Base-by-base conservation (phyloP, 805 yeast genomes). In the Saturnispora serradocipensis region DNA sequence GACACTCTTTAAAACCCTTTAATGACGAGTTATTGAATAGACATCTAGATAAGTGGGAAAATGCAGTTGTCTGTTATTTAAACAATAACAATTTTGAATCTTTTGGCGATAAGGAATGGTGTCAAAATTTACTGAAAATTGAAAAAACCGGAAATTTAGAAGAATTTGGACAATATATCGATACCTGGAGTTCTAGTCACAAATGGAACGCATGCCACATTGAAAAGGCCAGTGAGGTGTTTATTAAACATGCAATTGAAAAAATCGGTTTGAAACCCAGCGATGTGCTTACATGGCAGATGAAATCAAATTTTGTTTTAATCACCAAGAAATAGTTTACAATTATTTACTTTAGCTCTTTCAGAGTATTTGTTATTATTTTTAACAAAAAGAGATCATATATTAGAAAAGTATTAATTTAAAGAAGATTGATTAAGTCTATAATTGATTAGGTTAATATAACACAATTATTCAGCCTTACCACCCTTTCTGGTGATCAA, bases 401-500 rank as follows among this genome's bases (percentile, higher is more conserved):
- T 22, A 32, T 38, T 40, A 40, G 43, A 45, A 50, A 50, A 50
- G 46, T 34, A 40, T 11, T 22, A 24, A 22, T 24, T 22, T 9
- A 24, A 50, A 45, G 42, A 27, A 18, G 27, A 45, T 45, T 36
- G 39, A 27, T 45, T 50, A 43, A 47, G 39, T 47, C 51, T 49
- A 49, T 44, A 49, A 48, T 44, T 28, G 44, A 42, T 42, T 10
- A 30, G 40, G 22, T n/a, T 50, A 38, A 38, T 38, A 38, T 30
- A 46, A 50, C 45, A 53, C 50, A 72, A 72, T 80, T 88, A 88
- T 81, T 89, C 96, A 72, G 80, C 80, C 74, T 87, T 89, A 73
- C 98, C 98, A 75, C 97, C 97, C 83, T 91, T 91, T 86, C 96
- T 89, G 73, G 80, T 81, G 72, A 91, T 88, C 78, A 91, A 84